Base-by-base conservation (phyloP, 2,329 filamentous ascomycete genomes). In the Cryphonectria carpinicola region DNA sequence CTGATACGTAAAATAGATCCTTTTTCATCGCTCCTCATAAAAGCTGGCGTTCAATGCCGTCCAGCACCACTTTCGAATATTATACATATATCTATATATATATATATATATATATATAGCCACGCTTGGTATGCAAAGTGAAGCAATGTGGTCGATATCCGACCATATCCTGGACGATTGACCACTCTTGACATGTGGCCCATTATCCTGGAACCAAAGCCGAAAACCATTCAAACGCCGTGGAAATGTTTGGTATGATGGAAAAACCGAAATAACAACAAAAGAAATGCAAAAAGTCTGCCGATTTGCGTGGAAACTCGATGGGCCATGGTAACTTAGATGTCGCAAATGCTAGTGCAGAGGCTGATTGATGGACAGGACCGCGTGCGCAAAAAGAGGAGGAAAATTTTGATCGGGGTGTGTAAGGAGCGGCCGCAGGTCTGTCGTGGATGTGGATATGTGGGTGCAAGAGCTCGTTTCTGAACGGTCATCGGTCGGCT, bases 201-300 rank as follows among this genome's bases (percentile, higher is more conserved):
- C 35, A 66, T 54, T 32, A 65, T 54, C 65, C 49, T 66, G 37
- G 35, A 41, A 66, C 17, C 11, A 14, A 56, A 66, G 49, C 35
- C 35, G 13, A 58, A 58, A 58, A 56, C 49, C 52, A n/a, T 43
- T 8, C 35, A 2, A 66, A 58, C 65, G 39, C 65, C 65, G 39
- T 58, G 65, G 28, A 58, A 66, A 66, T 56, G 32, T 66, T 37
- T 32, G 64, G 49, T 41, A 66, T 14, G n/a, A 17, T n/a, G 19
- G 32, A 41, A 6, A 43, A 28, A n/a, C 32, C 35, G 35, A 49
- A 65, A 7, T 32, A 58, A 19, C n/a, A 28, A 56, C 54, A 58
- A 58, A 58, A 58, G 54, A 19, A 58, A 58, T 58, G 54, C 28
- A 35, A 32, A 56, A 58, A 19, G 8, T 49, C 19, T 32, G 28